Base-by-base conservation (phyloP, 805 yeast genomes). In the Phaffomyces thermotolerans region DNA sequence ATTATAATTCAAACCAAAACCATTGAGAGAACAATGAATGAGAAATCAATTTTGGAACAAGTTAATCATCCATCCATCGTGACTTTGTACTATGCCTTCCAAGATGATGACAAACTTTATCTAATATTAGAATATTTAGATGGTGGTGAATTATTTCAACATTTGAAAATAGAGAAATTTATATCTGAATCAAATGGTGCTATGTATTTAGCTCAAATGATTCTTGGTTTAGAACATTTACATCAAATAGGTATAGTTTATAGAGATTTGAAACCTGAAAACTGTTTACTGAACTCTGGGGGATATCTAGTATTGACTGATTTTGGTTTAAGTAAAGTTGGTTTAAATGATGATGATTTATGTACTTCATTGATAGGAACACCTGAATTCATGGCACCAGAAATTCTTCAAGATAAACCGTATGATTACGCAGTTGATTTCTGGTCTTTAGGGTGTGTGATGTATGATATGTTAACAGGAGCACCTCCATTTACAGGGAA, bases 241-340 rank as follows among this genome's bases (percentile, higher is more conserved):
- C 99, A 91, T 60, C 88, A 88, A 57, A 86, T 88, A 62, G 96
- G 88, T 54, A 91, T 91, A 52, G 97, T 91, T 43, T 93, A 91
- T 67, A 80, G 99, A 60, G 99, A 91, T 66, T 74, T 91, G 60
- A 91, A 91, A 66, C 99, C 99, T 1, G 99, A 91, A 65, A 91
- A 91, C 63, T 91, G 93, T 52, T 66, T 91, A 50, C 70, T 91
- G 41, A 98, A 91, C 64, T 95, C 96, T 10, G 82, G 87, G 62
- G 99, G 99, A 12, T 96, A 87, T 61, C 81, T 93, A 52, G 96
- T 96, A 0, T 70, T 91, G 46, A 93, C 98, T 65, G 99, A 91
- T 65, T 91, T 91, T 66, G 99, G 99, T 2, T 73, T 91, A 43
- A 86, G 96, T 30, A 91, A 93, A 67, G 96, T 96, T 27, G 65